Base-by-base conservation (phyloP, 257 asterid genomes). In the Handroanthus guayacan region DNA sequence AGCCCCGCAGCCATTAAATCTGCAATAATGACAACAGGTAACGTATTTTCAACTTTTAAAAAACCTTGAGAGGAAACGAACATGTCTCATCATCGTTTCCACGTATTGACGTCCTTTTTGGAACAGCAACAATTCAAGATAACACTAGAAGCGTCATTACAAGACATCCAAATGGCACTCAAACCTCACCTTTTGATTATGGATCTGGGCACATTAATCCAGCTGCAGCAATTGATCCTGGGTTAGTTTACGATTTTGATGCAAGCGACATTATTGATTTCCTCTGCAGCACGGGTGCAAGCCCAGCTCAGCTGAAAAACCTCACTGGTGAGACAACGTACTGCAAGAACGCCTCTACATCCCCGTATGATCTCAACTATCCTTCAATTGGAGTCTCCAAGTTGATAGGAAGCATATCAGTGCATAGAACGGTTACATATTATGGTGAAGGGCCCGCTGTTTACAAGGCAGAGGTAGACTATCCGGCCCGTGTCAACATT, bases 21-120 rank as follows among this genome's bases (percentile, higher is more conserved):
- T 17, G 91, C 91, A 5, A 79, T 89, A 56, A 89, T 87, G 91
- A 89, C 92, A 78, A 89, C 90, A 81, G 90, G 92, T 87, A 81
- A 44, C 20, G 0, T 25, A 25, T 25, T 50, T 47, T 77, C 45
- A 37, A 62, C 41, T 16, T 6, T 13, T 55, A 58, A 52, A 67
- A 45, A 6, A 17, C 47, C 52, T 25, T 14, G 43, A 54, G 13
- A 3, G 47, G 45, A 45, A 50, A 51, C n/a, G 7, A 60, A 20
- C 7, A 5, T 56, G 31, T 37, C 45, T 41, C 60, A 64, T 65
- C 9, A 69, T 67, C 6, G 16, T n/a, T 73, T 75, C 31, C 41
- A 47, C 6, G 17, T 13, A 62, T 44, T 38, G 44, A 31, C 57
- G 25, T 16, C 45, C 39, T 36, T 45, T 38, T 56, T 43, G 72